phyloP scores from a whole-genome alignment of 257 asterid genomes.

The Nemophila menziesii region DNA sequence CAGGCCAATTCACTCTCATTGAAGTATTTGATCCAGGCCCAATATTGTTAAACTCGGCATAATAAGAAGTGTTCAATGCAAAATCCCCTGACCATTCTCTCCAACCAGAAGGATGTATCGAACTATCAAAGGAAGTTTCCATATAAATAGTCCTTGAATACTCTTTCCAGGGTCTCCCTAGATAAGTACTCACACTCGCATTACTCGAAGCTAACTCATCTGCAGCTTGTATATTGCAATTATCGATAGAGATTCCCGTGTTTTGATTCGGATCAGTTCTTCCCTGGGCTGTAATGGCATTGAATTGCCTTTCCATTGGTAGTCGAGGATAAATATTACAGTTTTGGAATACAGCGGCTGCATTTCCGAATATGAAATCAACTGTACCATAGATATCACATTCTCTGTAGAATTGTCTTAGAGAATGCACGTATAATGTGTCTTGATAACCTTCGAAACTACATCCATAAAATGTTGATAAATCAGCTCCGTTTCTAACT shows the following conservation, averaged over 20 bases:
- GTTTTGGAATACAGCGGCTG: conserved; percentile 5
- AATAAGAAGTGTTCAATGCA: conserved; percentile 8
- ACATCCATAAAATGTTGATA: conserved; percentile 10
- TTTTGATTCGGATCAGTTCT: conserved; percentile 10
- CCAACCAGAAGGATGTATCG: conserved; percentile 7
- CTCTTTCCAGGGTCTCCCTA: conserved; percentile 19
- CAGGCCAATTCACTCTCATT: conserved; percentile 7
- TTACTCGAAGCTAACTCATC: conserved; percentile 6
- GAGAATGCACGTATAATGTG: conserved; percentile 8
- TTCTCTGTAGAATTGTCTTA: conserved; percentile 11
- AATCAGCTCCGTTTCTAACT: conserved; percentile 8
- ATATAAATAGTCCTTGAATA: conserved; percentile 13
- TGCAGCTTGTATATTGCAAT: conserved; percentile 3
- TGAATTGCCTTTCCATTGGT: background rate
- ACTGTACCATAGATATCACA: conserved; percentile 12
- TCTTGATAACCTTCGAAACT: conserved; percentile 11
- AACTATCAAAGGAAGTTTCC: conserved; percentile 7
- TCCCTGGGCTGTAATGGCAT: conserved; percentile 10
- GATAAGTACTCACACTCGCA: background rate
- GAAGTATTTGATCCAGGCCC: conserved; percentile 9
- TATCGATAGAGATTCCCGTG: conserved; percentile 8
- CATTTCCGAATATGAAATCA: conserved; percentile 11
- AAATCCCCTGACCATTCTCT: conserved; percentile 12
- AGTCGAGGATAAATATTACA: conserved; percentile 6
- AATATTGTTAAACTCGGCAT: conserved; percentile 4